Evolutionary conservation across 495 filamentous ascomycete genomes (phyloP).

Genomic region (Glonium stellatum): DNA sequence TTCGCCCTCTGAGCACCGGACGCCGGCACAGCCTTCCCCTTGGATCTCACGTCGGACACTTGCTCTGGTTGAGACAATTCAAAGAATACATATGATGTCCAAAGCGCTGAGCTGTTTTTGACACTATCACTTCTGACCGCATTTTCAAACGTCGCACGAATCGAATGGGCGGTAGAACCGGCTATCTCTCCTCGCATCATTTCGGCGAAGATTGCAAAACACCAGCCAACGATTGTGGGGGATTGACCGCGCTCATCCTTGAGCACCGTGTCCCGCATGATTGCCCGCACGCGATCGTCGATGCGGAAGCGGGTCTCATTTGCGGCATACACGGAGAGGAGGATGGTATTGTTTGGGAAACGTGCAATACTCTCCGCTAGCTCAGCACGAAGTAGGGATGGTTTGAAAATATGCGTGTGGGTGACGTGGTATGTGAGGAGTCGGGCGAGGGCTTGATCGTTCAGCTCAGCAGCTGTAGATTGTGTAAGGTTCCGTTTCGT

Average conservation of each 20-base stretch:
- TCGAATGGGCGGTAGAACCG: constrained; percentile 20
- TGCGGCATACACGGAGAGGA: constrained; percentile 57
- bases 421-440: constrained; percentile 62
- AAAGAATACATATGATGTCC: constrained; percentile 6
- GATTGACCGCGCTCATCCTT: constrained; percentile 22
- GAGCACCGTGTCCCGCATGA: constrained; percentile 46
- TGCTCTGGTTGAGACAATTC: not conserved
- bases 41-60: constrained; percentile 6
- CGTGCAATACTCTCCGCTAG: constrained; percentile 51
- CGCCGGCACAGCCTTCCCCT: constrained; percentile 11
- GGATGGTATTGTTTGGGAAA: constrained; percentile 73
- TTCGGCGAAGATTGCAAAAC: constrained; percentile 65
- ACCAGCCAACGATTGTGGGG: constrained; percentile 47
- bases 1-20: constrained; percentile 18
- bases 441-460: constrained; percentile 40
- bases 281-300: constrained; percentile 61
- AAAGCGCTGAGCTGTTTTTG: not conserved
- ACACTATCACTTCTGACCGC: constrained; percentile 1
- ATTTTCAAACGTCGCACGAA: constrained; percentile 21
- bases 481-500: constrained; percentile 12
- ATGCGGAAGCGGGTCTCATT: constrained; percentile 41
- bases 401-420: constrained; percentile 52
- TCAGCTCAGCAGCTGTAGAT: constrained; percentile 25
- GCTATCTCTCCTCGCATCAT: constrained; percentile 12
- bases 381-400: constrained; percentile 52